phyloP scores from a whole-genome alignment of 1,284 basidiomycete species.

The Trametes hirsuta region DNA sequence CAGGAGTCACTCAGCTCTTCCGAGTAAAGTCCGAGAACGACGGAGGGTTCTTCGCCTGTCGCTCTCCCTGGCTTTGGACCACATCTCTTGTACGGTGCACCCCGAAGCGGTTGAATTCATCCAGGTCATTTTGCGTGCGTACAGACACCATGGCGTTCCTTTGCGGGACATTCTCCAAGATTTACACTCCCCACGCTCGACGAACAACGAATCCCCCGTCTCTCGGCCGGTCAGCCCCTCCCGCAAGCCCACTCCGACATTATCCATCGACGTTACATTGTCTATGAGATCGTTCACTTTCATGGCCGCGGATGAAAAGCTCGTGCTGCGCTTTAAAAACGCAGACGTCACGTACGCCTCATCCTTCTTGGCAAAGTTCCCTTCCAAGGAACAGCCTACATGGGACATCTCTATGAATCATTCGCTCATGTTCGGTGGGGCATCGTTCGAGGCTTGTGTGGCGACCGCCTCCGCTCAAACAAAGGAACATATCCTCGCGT shows the following conservation, averaged over 20 bases:
- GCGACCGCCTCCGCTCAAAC: slow-evolving; percentile 41
- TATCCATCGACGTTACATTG: slow-evolving; percentile 29
- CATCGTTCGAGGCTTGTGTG: slow-evolving; percentile 62
- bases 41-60: slow-evolving; percentile 41
- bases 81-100: slow-evolving; percentile 51
- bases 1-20: slow-evolving; percentile 25
- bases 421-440: slow-evolving; percentile 49
- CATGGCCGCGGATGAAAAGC: slow-evolving; percentile 56
- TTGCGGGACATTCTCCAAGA: slow-evolving; percentile 3
- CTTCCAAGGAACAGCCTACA: slow-evolving; percentile 20
- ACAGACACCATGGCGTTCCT: slow-evolving; percentile 29
- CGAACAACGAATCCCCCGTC: neutral
- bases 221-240: slow-evolving; percentile 1
- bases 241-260: neutral
- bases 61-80: slow-evolving; percentile 45
- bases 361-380: slow-evolving; percentile 41
- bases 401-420: slow-evolving; percentile 49
- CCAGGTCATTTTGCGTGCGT: slow-evolving; percentile 58
- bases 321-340: slow-evolving; percentile 50
- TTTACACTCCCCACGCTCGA: neutral
- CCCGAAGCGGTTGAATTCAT: slow-evolving; percentile 68
- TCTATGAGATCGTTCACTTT: slow-evolving; percentile 42
- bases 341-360: slow-evolving; percentile 46
- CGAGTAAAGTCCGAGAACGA: slow-evolving; percentile 27
- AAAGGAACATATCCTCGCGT: slow-evolving; percentile 62